Base-by-base conservation (phyloP, 768 basidiomycete genomes). In the Amanita pseudoporphyria region DNA sequence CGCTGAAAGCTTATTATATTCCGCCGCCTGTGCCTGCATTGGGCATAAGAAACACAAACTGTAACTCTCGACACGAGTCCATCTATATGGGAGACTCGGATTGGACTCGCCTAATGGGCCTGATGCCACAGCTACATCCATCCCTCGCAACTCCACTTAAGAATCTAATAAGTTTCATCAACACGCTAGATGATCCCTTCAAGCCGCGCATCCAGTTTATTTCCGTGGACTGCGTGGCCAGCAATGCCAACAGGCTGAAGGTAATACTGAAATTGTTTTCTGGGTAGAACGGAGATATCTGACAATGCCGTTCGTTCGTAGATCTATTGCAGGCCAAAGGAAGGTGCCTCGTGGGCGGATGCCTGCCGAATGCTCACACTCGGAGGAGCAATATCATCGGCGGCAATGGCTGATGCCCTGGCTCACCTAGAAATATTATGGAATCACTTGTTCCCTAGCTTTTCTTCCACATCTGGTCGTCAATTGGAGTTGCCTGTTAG, bases 1-100 rank as follows among this genome's bases (percentile, higher is more conserved):
- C 59, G 18, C 44, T 66, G 14, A 66, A 64, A 52, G 63, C 62
- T 14, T 66, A 66, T 47, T 62, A 66, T 45, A 52, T 63, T 16
- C 62, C 64, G 35, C 45, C 57, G 12, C 51, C 58, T 35, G 52
- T 52, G 14, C 41, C 53, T 19, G 28, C 54, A 18, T 41, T 18
- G 26, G n/a, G 24, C 13, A 13, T 3, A 41, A 47, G 33, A 37
- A 30, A 26, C 18, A 53, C 36, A 3, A 52, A 54, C 38, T 43
- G 39, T 35, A 52, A 54, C 38, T 43, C 42, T 35, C 36, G 30
- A 13, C 50, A 54, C 26, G 39, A 30, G 33, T 21, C 54, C n/a
- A 33, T 59, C 16, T 31, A 42, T 9, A 45, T 64, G 9, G 61
- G 61, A 58, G 61, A 63, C 52, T 45, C 53, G 41, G 55, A 64